Percentiles rank a stretch among this genome's conserved stretches.
phyloP scores from a whole-genome alignment of 2,329 filamentous ascomycete species.

The Aschersonia sp. region DNA sequence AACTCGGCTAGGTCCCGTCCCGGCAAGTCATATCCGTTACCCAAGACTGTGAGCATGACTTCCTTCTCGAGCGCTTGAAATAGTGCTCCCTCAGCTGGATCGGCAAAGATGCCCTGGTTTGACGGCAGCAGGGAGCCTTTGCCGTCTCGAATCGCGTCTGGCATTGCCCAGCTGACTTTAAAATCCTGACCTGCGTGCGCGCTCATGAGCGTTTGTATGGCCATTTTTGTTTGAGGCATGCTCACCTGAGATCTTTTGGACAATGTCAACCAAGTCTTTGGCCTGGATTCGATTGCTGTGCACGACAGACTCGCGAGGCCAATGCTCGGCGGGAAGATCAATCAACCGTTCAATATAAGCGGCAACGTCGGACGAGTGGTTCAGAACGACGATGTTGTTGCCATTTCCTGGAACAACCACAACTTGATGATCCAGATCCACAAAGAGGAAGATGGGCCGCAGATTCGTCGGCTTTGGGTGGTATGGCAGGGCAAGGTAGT shows the following conservation, averaged over 20 bases:
- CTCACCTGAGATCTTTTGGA: background rate
- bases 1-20: background rate
- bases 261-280: background rate
- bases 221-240: background rate
- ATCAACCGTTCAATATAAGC: background rate
- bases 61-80: background rate
- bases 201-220: no score
- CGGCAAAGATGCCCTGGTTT: background rate
- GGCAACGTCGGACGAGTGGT: background rate
- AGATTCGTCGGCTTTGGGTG: background rate
- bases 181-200: background rate
- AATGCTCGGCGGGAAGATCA: background rate
- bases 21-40: background rate
- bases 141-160: background rate
- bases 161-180: background rate
- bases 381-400: background rate
- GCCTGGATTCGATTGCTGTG: background rate
- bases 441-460: background rate
- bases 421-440: background rate
- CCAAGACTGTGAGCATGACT: background rate
- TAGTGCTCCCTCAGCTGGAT: background rate
- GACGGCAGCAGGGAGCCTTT: background rate
- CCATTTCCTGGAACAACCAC: background rate
- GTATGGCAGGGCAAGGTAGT: background rate
- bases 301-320: background rate